These are phyloP conservation scores for Pascua guehoae DNA, from an alignment of 1,284 basidiomycete species.

Conservation along the genomic window DNA sequence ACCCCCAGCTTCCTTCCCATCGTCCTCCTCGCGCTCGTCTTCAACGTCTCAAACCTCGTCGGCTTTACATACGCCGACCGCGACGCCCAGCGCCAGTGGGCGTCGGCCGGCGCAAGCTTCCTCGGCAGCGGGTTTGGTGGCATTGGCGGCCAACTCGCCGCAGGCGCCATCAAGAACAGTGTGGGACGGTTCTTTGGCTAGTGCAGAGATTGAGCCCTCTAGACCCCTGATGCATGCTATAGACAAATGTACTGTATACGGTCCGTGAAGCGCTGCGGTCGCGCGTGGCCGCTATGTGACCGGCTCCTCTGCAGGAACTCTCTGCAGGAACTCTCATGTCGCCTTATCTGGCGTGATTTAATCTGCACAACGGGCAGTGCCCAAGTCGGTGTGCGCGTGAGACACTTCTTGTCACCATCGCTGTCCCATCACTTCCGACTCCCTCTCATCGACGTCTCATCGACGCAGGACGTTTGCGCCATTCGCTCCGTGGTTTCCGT, in stretches of 20 bases:
- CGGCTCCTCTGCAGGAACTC: no score
- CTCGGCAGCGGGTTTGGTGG: constrained; percentile 59
- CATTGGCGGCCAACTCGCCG: constrained; percentile 71
- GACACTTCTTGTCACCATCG: no score
- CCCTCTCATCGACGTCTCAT: neutral
- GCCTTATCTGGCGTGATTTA: neutral
- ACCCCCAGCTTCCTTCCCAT: constrained; percentile 72
- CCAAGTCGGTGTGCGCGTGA: neutral
- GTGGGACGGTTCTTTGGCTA: constrained; percentile 68
- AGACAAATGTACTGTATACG: constrained; percentile 2
- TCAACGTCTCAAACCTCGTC: constrained; percentile 85
- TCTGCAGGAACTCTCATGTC: neutral
- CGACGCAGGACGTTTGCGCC: neutral
- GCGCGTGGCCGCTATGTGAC: no score
- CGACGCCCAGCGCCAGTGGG: constrained; percentile 81
- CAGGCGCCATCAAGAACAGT: constrained; percentile 71
- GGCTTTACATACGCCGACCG: constrained; percentile 71
- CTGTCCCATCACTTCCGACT: neutral
- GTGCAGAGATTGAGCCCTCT: neutral
- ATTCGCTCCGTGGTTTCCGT: neutral
- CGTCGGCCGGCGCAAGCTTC: constrained; percentile 62
- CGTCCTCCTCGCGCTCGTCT: constrained; percentile 78
- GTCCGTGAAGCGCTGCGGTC: neutral
- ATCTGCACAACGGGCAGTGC: neutral
- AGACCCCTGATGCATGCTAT: constrained; percentile 9